A percentile compares a stretch with the other conserved stretches of the same genome.
phyloP scores from a whole-genome alignment of 2,329 filamentous ascomycete species.

The Monilinia aucupariae region DNA sequence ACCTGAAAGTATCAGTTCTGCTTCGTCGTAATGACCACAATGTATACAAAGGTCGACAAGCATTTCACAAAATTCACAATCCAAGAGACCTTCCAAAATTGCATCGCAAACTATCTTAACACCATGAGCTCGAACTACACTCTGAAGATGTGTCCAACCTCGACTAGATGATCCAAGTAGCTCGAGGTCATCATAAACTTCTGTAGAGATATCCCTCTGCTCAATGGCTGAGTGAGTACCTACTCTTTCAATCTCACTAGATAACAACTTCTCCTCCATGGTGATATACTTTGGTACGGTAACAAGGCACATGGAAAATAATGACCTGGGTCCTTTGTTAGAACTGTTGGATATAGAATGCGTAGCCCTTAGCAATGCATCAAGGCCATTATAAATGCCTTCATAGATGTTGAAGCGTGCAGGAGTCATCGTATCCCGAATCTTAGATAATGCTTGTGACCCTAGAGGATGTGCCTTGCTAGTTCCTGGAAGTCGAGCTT shows the following conservation, averaged over 20 bases:
- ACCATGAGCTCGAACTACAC: slow-evolving; percentile 44
- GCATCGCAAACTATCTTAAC: slow-evolving; percentile 41
- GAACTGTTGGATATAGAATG: slow-evolving; percentile 19
- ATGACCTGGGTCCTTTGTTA: slow-evolving; percentile 37
- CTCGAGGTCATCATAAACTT: slow-evolving; percentile 48
- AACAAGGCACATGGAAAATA: slow-evolving; percentile 46
- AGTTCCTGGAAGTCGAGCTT: slow-evolving; percentile 6
- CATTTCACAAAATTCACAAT: slow-evolving; percentile 38
- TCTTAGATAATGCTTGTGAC: slow-evolving; percentile 33
- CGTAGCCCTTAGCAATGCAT: slow-evolving; percentile 43
- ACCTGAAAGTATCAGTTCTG: slow-evolving; percentile 39
- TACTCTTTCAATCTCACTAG: slow-evolving; percentile 37
- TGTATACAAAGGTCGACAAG: slow-evolving; percentile 42
- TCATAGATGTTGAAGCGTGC: slow-evolving; percentile 40
- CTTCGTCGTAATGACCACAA: slow-evolving; percentile 38
- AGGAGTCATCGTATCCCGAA: slow-evolving; percentile 35
- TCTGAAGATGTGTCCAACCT: slow-evolving; percentile 45
- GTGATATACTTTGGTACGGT: slow-evolving; percentile 45
- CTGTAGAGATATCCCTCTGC: slow-evolving; percentile 39
- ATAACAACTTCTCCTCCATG: slow-evolving; percentile 42
- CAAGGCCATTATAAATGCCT: slow-evolving; percentile 42
- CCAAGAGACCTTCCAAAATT: slow-evolving; percentile 41
- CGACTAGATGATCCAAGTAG: slow-evolving; percentile 37
- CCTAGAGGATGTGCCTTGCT: slow-evolving; percentile 21
- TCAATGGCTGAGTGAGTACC: slow-evolving; percentile 35